These are phyloP conservation scores for Geoglossum cookeanum DNA, from an alignment of 2,329 filamentous ascomycete species.

Conservation along the genomic window DNA sequence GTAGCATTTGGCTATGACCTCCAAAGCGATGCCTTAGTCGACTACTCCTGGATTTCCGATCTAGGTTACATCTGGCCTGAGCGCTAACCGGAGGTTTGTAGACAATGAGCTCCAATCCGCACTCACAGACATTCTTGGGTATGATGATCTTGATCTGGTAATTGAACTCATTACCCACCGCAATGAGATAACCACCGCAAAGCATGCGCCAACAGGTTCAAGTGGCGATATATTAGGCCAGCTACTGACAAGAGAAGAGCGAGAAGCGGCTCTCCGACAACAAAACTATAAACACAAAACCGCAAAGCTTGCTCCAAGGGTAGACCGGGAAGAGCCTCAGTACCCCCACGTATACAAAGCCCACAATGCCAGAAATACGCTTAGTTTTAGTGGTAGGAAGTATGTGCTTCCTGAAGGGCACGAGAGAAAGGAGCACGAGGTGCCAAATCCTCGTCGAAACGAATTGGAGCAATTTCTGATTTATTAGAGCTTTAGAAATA, in stretches of 20 bases:
- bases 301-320: constrained; percentile 47
- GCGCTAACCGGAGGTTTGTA: background rate
- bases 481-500: constrained; percentile 41
- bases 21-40: background rate
- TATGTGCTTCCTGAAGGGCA: constrained; percentile 67
- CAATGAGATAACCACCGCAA: constrained; percentile 39
- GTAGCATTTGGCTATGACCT: background rate
- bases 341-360: constrained; percentile 90
- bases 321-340: constrained; percentile 47
- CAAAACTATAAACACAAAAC: constrained; percentile 73
- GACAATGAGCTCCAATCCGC: constrained; percentile 85
- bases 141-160: constrained; percentile 82
- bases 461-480: background rate
- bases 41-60: background rate
- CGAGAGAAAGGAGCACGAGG: constrained; percentile 42
- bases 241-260: constrained; percentile 55
- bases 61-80: background rate
- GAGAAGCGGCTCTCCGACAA: constrained; percentile 56
- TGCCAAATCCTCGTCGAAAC: constrained; percentile 7
- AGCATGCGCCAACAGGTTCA: constrained; percentile 20
- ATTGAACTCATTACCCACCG: constrained; percentile 74
- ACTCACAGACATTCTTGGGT: constrained; percentile 77
- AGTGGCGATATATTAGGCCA: constrained; percentile 31
- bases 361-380: constrained; percentile 67
- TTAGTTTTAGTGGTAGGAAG: constrained; percentile 61